These are phyloP conservation scores for Scenedesmus sp. DNA, from an alignment of 163 green algal species.

Conservation along the genomic window DNA sequence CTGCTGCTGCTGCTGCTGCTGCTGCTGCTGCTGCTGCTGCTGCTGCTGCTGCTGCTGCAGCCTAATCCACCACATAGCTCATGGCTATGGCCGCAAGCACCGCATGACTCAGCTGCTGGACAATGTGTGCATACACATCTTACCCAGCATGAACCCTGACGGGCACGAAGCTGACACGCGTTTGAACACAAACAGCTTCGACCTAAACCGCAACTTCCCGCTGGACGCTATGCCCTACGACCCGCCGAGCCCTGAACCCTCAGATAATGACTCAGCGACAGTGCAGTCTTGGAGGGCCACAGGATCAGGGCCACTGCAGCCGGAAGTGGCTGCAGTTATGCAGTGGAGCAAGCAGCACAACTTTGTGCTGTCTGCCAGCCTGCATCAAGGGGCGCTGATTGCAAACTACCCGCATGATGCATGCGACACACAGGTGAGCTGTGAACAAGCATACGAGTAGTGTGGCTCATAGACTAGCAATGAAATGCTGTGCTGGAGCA, in stretches of 20 bases:
- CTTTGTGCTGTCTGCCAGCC: not conserved
- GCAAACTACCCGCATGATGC: not conserved
- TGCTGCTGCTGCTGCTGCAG: not conserved
- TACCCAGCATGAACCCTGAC: constrained; percentile 1
- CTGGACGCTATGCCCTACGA: constrained; percentile 4
- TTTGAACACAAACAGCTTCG: not conserved
- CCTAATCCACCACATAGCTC: not conserved
- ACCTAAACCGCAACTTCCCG: constrained; percentile 9
- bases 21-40: not conserved
- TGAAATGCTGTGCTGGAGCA: not conserved
- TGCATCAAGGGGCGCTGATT: constrained; percentile 3
- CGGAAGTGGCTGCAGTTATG: not conserved
- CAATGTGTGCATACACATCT: not conserved
- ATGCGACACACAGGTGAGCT: constrained; percentile 9
- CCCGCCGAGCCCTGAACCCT: not conserved
- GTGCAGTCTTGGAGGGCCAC: not conserved
- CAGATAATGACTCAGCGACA: not conserved
- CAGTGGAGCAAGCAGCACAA: not conserved
- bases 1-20: not conserved
- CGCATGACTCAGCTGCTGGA: not conserved
- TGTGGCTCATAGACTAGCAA: not conserved
- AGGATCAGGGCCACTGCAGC: not conserved
- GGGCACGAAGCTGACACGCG: not conserved
- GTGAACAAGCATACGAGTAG: not conserved
- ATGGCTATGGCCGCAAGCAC: not conserved